phyloP scores from a whole-genome alignment of 495 filamentous ascomycete species.

The Hypoxylon cercidicola region DNA sequence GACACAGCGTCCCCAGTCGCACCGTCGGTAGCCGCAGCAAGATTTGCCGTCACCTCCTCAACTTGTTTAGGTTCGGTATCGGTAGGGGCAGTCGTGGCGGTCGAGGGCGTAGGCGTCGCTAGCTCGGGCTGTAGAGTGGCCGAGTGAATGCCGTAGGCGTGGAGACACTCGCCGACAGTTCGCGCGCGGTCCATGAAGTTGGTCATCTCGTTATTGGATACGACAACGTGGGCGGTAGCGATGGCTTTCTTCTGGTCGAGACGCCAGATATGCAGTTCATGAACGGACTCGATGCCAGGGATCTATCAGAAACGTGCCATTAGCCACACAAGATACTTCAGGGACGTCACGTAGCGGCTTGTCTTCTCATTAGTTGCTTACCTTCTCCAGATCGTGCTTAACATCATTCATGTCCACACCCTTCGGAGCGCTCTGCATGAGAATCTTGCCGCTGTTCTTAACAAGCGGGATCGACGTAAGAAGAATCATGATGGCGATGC shows the following conservation, averaged over 20 bases:
- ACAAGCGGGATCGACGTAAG: conserved; percentile 84
- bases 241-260: conserved; percentile 89
- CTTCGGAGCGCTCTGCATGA: conserved; percentile 85
- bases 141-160: conserved; percentile 92
- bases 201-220: conserved; percentile 66
- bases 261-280: conserved; percentile 95
- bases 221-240: conserved; percentile 85
- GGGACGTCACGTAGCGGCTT: background rate
- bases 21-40: background rate
- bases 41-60: conserved; percentile 5
- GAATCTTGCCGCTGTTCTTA: conserved; percentile 86
- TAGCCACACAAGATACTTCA: background rate
- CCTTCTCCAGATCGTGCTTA: conserved; percentile 82
- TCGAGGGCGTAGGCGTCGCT: conserved; percentile 8
- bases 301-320: conserved; percentile 54
- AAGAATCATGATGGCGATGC: conserved; percentile 92
- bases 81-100: background rate
- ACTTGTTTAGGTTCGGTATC: background rate
- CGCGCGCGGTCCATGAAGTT: conserved; percentile 84
- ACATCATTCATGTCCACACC: conserved; percentile 85
- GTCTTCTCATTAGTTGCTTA: conserved; percentile 25
- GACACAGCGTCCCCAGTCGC: conserved; percentile 1
- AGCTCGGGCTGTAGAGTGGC: conserved; percentile 90
- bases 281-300: conserved; percentile 81
- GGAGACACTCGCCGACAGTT: conserved; percentile 81